These are phyloP conservation scores for Blastobotrys chiropterorum DNA, from an alignment of 805 yeast genomes.

Conservation along the genomic window DNA sequence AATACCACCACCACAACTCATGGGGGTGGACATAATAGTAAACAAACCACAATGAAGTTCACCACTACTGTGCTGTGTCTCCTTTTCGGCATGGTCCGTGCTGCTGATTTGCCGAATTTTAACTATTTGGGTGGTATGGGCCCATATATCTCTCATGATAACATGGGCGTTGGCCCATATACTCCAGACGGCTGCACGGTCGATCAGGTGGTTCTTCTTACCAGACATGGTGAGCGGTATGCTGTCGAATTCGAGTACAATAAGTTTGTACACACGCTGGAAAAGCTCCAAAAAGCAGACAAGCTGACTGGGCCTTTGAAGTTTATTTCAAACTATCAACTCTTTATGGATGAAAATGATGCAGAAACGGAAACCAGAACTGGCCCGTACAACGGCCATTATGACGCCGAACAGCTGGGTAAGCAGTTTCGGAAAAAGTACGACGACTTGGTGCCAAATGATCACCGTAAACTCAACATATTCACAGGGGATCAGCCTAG, in stretches of 20 bases:
- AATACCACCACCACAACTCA: neutral
- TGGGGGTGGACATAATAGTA: too few relatives aligned
- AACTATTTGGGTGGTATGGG: constrained; percentile 22
- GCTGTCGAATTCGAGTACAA: neutral
- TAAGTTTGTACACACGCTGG: neutral
- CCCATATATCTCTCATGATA: constrained; percentile 3
- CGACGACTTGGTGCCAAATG: neutral
- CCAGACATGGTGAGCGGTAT: constrained; percentile 6
- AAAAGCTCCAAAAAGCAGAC: neutral
- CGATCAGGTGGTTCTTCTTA: constrained; percentile 1
- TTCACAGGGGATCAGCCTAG: constrained; percentile 1
- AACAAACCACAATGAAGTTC: neutral
- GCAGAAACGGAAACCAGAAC: neutral
- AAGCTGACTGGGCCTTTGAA: constrained; percentile 2
- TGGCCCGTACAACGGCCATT: constrained; percentile 2
- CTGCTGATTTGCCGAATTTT: constrained; percentile 16
- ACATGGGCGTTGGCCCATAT: neutral
- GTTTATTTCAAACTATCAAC: constrained; percentile 1
- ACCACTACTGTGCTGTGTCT: neutral
- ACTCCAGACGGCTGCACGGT: neutral
- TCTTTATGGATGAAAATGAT: neutral
- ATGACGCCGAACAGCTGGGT: constrained; percentile 1
- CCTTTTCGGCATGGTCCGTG: neutral
- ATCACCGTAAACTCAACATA: neutral
- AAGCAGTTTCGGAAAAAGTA: neutral